Percentiles rank a stretch among this genome's conserved stretches.
Evolutionary conservation across 192 early-diverging fungal genomes (phyloP).

Genomic region (Mortierella claussenii): DNA sequence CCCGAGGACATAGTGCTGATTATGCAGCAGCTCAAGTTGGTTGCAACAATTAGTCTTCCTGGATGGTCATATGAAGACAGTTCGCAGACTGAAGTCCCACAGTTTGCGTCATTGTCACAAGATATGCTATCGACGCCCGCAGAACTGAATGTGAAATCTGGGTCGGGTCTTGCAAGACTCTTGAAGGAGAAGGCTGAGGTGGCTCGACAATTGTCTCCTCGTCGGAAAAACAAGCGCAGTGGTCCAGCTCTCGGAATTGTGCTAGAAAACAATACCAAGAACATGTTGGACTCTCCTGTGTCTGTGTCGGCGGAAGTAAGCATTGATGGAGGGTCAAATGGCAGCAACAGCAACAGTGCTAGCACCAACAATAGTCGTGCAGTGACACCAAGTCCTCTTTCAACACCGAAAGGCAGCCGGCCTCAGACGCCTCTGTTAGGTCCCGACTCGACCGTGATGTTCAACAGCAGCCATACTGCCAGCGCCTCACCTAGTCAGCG

Average conservation of each 20-base stretch:
- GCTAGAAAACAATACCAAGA: too few species aligned
- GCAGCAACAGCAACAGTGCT: neutral
- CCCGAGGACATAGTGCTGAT: constrained; percentile 11
- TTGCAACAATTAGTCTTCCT: constrained; percentile 24
- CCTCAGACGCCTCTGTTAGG: neutral
- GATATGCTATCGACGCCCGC: constrained; percentile 22
- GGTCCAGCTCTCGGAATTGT: too few species aligned
- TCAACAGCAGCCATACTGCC: too few species aligned
- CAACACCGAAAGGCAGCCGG: neutral
- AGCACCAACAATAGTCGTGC: neutral
- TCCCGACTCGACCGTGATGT: neutral
- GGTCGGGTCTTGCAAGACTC: constrained; percentile 2
- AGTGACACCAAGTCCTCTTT: neutral
- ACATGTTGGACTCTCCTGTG: too few species aligned
- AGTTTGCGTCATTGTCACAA: constrained; percentile 32
- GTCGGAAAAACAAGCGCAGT: constrained; percentile 4
- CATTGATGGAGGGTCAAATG: neutral
- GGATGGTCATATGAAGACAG: constrained; percentile 23
- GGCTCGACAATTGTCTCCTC: constrained; percentile 1
- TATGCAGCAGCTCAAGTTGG: constrained; percentile 25
- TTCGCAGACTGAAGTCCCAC: constrained; percentile 18
- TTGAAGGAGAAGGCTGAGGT: constrained; percentile 19
- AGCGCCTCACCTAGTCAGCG: neutral
- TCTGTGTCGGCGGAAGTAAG: neutral
- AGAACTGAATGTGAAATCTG: constrained; percentile 9